phyloP scores from a whole-genome alignment of 2,329 filamentous ascomycete genomes.

The Sporothrix euskadiensis region DNA sequence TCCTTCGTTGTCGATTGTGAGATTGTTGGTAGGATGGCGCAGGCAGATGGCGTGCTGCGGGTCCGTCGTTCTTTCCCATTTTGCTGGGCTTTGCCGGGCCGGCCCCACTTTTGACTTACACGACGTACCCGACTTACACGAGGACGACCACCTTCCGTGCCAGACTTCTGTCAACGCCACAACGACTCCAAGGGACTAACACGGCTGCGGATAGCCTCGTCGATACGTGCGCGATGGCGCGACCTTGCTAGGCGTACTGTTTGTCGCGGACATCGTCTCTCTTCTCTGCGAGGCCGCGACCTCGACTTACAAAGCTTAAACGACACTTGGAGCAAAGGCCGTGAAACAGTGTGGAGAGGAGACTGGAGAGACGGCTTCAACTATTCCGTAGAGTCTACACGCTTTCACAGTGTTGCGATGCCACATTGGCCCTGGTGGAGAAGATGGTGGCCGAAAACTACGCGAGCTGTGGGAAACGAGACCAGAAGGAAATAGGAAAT shows the following conservation, averaged over 20 bases:
- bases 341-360: neutral
- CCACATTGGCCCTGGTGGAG: neutral
- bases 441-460: neutral
- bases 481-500: neutral
- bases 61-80: neutral
- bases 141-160: neutral
- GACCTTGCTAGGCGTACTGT: neutral
- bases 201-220: neutral
- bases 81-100: too few species aligned
- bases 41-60: conserved; percentile 19
- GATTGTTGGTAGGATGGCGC: neutral
- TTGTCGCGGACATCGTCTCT: neutral
- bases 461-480: neutral
- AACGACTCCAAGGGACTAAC: neutral
- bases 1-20: neutral
- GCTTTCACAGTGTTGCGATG: neutral
- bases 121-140: conserved; percentile 19
- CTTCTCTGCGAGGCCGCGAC: neutral
- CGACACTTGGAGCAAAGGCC: neutral
- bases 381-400: too few species aligned
- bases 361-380: neutral
- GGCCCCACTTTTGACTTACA: conserved; percentile 16
- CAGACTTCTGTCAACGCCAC: neutral
- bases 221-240: neutral
- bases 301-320: neutral